Conservation (phyloP, 768 basidiomycete species). For the Suillus variegatus region DNA sequence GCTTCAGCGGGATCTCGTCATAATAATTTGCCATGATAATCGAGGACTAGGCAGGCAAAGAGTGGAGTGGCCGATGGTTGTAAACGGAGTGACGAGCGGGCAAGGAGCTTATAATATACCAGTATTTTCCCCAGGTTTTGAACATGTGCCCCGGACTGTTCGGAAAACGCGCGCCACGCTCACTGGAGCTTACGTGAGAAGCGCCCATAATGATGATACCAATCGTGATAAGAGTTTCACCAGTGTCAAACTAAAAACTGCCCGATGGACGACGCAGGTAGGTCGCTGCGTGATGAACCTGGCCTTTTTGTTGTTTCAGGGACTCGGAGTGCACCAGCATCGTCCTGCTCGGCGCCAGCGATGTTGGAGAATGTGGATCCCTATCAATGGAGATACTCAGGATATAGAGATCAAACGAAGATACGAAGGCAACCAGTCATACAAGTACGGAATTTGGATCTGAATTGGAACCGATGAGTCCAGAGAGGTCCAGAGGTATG, state of each 20-base stretch:
- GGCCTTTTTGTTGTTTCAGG: background rate
- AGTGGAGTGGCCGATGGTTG: no score
- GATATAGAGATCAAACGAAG: background rate
- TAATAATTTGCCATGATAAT: slow-evolving; percentile 56
- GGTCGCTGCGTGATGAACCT: background rate
- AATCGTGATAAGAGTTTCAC: background rate
- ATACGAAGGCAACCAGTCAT: background rate
- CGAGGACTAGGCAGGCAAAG: background rate
- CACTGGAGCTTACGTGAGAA: background rate
- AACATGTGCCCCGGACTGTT: background rate
- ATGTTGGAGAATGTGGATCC: background rate
- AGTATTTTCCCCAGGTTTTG: background rate
- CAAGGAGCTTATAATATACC: background rate
- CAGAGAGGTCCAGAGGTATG: no score
- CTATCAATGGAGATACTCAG: background rate
- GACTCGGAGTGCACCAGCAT: background rate
- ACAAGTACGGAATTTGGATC: background rate
- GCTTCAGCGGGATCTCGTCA: slow-evolving; percentile 54
- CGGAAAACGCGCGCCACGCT: background rate
- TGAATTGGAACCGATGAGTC: no score
- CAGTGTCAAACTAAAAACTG: background rate
- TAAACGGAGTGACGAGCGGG: background rate
- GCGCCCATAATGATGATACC: background rate
- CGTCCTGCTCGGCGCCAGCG: background rate
- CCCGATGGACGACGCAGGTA: background rate